Conservation (phyloP, 2,329 filamentous ascomycete species). For the Emericellopsis cladophorae region DNA sequence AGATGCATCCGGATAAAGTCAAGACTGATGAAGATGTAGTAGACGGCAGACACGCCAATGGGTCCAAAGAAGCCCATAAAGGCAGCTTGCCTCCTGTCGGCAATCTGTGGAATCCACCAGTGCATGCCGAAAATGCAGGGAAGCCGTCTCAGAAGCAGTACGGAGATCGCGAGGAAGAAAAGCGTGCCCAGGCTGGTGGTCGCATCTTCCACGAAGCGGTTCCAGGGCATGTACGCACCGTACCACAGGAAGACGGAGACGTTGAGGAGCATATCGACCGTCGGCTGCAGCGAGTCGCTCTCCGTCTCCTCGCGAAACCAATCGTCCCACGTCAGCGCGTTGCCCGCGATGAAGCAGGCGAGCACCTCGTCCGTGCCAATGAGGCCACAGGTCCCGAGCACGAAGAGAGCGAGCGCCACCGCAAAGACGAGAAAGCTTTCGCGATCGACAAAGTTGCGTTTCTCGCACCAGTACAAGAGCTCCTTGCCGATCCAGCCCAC, state of each 20-base stretch:
- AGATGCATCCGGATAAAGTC: slow-evolving; percentile 52
- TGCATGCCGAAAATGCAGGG: slow-evolving; percentile 66
- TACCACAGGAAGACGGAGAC: slow-evolving; percentile 85
- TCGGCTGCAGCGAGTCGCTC: slow-evolving; percentile 87
- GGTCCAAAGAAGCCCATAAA: slow-evolving; percentile 93
- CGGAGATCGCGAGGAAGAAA: slow-evolving; percentile 58
- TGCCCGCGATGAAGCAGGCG: slow-evolving; percentile 86
- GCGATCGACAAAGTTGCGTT: slow-evolving; percentile 68
- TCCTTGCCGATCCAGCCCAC: slow-evolving; percentile 12
- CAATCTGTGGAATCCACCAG: slow-evolving; percentile 67
- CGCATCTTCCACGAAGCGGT: slow-evolving; percentile 48
- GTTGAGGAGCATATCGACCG: slow-evolving; percentile 90
- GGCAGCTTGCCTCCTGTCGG: slow-evolving; percentile 58
- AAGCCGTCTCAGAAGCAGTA: slow-evolving; percentile 65
- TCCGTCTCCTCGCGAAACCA: slow-evolving; percentile 85
- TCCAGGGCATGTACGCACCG: slow-evolving; percentile 76
- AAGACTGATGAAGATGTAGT: slow-evolving; percentile 72
- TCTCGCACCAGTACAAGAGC: slow-evolving; percentile 72
- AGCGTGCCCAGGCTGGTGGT: slow-evolving; percentile 66
- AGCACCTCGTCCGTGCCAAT: slow-evolving; percentile 82
- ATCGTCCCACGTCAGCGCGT: slow-evolving; percentile 84
- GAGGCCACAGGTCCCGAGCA: slow-evolving; percentile 76
- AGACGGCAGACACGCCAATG: slow-evolving; percentile 81
- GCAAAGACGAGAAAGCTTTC: slow-evolving; percentile 84
- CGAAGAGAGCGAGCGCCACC: slow-evolving; percentile 74